These are phyloP conservation scores for Heterobasidion occidentale DNA, from an alignment of 1,284 basidiomycete species.

Conservation along the genomic window DNA sequence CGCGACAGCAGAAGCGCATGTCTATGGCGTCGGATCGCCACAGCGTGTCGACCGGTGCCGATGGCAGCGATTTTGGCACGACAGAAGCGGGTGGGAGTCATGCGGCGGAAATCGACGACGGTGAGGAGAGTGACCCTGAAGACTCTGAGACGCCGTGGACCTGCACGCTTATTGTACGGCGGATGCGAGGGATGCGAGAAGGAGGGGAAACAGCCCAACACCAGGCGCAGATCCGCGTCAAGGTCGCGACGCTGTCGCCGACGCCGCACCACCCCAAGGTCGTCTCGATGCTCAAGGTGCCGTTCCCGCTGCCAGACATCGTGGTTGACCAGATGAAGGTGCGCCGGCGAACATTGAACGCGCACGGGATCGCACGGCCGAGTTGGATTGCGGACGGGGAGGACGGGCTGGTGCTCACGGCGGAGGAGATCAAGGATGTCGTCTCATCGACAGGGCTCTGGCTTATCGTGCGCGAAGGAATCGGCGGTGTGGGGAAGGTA, in stretches of 20 bases:
- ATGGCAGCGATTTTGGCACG: not conserved
- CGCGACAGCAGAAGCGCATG: constrained; percentile 7
- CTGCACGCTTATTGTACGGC: constrained; percentile 60
- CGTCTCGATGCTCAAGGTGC: constrained; percentile 84
- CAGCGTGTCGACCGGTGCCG: constrained; percentile 9
- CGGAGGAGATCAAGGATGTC: constrained; percentile 93
- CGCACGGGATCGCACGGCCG: constrained; percentile 35
- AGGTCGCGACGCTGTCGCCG: constrained; percentile 78
- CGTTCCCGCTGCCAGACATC: constrained; percentile 76
- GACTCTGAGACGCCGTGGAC: constrained; percentile 95
- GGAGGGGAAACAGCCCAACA: not conserved
- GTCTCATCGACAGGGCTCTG: constrained; percentile 86
- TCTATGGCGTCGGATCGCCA: constrained; percentile 8
- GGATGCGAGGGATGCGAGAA: constrained; percentile 1
- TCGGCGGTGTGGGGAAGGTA: constrained; percentile 83
- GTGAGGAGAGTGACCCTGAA: constrained; percentile 82
- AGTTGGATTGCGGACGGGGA: constrained; percentile 11
- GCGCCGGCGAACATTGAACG: constrained; percentile 39
- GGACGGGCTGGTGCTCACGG: constrained; percentile 56
- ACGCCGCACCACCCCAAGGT: constrained; percentile 97
- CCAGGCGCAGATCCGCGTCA: constrained; percentile 26
- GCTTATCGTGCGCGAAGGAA: constrained; percentile 87
- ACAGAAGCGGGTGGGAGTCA: constrained; percentile 8
- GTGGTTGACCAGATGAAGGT: constrained; percentile 53
- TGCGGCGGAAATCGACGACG: constrained; percentile 24